phyloP scores from a whole-genome alignment of 2,329 filamentous ascomycete genomes.

The Ciborinia camelliae region DNA sequence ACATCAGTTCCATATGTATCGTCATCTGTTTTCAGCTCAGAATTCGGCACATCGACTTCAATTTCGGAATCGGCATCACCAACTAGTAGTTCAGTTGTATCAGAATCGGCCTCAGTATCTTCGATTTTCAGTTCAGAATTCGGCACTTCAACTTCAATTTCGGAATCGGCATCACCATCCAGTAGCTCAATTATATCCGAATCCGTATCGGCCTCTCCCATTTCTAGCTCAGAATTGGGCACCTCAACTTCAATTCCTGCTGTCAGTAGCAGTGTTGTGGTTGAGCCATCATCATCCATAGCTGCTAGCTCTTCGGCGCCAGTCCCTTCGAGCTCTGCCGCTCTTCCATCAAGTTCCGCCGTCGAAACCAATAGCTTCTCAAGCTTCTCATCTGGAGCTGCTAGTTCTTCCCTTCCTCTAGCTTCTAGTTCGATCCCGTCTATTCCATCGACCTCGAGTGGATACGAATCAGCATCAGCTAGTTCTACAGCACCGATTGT shows the following conservation, averaged over 20 bases:
- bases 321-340: neutral
- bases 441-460: neutral
- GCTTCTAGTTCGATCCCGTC: neutral
- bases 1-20: too few species aligned
- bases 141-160: neutral
- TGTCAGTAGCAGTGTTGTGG: neutral
- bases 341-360: neutral
- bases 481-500: neutral
- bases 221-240: neutral
- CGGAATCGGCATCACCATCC: too few species aligned
- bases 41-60: neutral
- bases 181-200: too few species aligned
- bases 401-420: neutral
- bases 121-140: neutral
- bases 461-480: neutral
- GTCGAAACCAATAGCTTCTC: neutral
- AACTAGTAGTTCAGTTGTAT: too few species aligned
- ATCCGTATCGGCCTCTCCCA: too few species aligned
- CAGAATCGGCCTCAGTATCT: too few species aligned
- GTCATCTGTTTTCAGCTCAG: neutral
- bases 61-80: too few species aligned
- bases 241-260: neutral
- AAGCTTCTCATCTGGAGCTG: neutral
- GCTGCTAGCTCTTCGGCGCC: neutral
- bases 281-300: neutral